Base-by-base conservation (phyloP, 164 flowering plant genomes). In the Vitis vinifera region DNA sequence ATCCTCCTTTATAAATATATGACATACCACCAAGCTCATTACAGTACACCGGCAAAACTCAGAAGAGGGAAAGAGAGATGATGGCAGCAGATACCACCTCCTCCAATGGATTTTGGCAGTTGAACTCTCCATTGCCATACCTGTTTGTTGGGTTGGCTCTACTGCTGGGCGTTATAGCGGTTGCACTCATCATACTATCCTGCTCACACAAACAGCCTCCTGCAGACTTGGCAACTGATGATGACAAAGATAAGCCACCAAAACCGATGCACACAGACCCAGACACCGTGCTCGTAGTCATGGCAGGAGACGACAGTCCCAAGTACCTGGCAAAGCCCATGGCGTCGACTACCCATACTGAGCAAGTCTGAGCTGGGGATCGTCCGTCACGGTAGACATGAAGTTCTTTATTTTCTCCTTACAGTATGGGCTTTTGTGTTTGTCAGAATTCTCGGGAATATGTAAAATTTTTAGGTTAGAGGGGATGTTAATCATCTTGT, bases 101-200 rank as follows among this genome's bases (percentile, higher is more conserved):
- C 15, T 12, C 13, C 12, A 8, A n/a, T 12, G 56, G 56, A 12
- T 53, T 53, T 11, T 47, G 37, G 47, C 11, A 14, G 9, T 61
- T 37, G 64, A 61, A 19, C 64, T 61, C 64, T 7, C 64, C 64
- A n/a, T 11, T 61, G 15, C 64, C 64, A 4, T 61, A 61, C 47
- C 48, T 61, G 13, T 61, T 61, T 47, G 16, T 10, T 12, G 64
- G 64, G 13, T 1, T 61, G 44, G 44, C 23, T 29, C 12, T 61
- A 5, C 11, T 61, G 48, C 47, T 61, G 14, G 14, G 7, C 9
- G 37, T 61, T 47, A 61, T 61, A 37, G 64, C 16, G 14, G 48
- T 31, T 9, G 64, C 64, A 10, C 44, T 61, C 15, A n/a, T 61
- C 44, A 29, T 31, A 5, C 64, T 61, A 3, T 2, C 64, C 48